Percentiles rank a stretch among this genome's conserved stretches.
These are phyloP conservation scores for Tetradesmus lagerheimii DNA, from an alignment of 139 green algal species.

Conservation along the genomic window DNA sequence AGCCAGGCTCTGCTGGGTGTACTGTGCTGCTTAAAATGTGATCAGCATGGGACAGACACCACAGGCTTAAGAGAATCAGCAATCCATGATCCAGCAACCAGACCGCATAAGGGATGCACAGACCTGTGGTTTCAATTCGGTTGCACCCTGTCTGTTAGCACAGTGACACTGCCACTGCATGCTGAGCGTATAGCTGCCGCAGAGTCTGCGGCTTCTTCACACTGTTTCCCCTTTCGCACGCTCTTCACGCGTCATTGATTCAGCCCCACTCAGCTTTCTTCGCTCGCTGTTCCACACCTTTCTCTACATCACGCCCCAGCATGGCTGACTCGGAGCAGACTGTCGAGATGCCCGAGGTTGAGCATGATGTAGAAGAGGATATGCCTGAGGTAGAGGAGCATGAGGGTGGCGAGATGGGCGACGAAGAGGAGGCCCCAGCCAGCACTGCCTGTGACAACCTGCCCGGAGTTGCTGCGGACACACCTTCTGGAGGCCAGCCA, in stretches of 20 bases:
- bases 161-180: neutral
- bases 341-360: neutral
- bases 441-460: conserved; percentile 29
- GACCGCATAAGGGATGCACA: neutral
- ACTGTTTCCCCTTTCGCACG: conserved; percentile 7
- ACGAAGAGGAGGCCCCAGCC: conserved; percentile 23
- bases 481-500: conserved; percentile 18
- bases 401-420: neutral
- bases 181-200: neutral
- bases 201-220: neutral
- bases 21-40: neutral
- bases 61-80: neutral
- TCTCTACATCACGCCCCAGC: neutral
- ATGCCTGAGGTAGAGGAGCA: neutral
- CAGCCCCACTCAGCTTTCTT: neutral
- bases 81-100: neutral
- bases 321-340: conserved; percentile 26
- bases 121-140: neutral
- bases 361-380: conserved; percentile 18
- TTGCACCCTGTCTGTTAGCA: neutral
- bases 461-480: conserved; percentile 26
- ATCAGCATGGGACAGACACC: neutral
- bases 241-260: conserved; percentile 31
- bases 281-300: neutral
- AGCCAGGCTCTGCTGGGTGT: neutral